Percentiles rank a stretch among this genome's conserved stretches.
These are phyloP conservation scores for Corymbia citriodora DNA, from an alignment of 441 rosid species.

Conservation along the genomic window DNA sequence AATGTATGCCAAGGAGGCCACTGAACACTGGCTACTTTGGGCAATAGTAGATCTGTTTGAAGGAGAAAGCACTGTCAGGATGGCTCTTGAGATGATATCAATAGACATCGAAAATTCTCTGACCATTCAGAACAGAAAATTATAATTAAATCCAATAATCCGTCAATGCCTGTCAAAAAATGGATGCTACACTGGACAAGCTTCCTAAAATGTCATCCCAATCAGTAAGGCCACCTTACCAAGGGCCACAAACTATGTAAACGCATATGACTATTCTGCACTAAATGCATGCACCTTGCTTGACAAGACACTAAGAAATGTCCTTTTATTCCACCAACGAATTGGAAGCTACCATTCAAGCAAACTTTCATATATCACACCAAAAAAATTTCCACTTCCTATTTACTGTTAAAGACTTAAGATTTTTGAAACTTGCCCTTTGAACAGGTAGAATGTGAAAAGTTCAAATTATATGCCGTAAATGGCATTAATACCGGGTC, in stretches of 20 bases:
- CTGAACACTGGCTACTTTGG: neutral
- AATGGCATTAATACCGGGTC: neutral
- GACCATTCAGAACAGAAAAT: neutral
- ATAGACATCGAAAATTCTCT: neutral
- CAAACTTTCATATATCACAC: neutral
- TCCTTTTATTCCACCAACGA: neutral
- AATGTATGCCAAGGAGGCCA: neutral
- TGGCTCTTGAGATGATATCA: neutral
- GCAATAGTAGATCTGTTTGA: neutral
- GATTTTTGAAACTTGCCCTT: neutral
- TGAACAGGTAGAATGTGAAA: neutral
- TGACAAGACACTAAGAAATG: neutral
- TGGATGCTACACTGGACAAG: neutral
- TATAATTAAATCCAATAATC: neutral
- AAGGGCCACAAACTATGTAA: neutral
- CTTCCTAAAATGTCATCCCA: neutral
- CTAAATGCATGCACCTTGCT: neutral
- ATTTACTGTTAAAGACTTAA: neutral
- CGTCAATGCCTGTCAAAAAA: neutral
- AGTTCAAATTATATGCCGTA: neutral
- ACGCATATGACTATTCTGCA: neutral
- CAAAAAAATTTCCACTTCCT: neutral
- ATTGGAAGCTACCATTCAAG: neutral
- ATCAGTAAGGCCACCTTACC: neutral
- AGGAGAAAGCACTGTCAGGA: neutral